Evolutionary conservation across 768 basidiomycete species (phyloP), one percentile per base, ranked within the genome.

Genomic region (Calocybe indica): DNA sequence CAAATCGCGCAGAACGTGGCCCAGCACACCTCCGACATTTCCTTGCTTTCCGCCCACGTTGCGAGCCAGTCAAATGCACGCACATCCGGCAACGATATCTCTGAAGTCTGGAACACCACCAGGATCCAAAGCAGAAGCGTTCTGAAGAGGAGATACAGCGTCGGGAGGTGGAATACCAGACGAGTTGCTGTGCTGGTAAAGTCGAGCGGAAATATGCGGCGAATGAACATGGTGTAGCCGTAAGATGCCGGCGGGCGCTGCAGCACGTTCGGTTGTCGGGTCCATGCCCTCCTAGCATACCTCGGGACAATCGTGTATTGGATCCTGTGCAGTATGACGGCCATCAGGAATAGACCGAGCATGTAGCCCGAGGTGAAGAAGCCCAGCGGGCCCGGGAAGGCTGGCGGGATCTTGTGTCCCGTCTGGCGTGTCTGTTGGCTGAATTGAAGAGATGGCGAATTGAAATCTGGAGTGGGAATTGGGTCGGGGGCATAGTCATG

Each of bases 341-440:
- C 86, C 79, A 87, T 79, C 31, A 81, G 54, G 52, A 88, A 62
- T 41, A 89, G 62, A 0, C 80, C 85, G 34, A 85, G 51, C 53
- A 84, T 78, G 60, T 90, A 90, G 1, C 82, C 77, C 11, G 85
- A 88, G 0, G 82, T 83, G 47, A 87, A 70, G 68, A 90, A 89
- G 0, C 74, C 80, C 75, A 79, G 84, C 1, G 82, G 83, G 0
- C 80, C 82, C 0, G 83, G 81, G 39, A 82, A 55, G 49, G 62
- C 41, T 38, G 45, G 50, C 5, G 12, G 40, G 6, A 22, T 22
- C 22, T 22, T 22, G 22, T 22, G 22, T 22, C 22, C 22, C 4
- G 22, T 22, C 22, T 22, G 22, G 22, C 22, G 22, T 22, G 22
- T 22, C 22, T 22, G 22, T 22, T 22, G 22, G 22, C 22, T 4